Evolutionary conservation across 345 rosid species (phyloP).

Genomic region (Hibiscus trionum): DNA sequence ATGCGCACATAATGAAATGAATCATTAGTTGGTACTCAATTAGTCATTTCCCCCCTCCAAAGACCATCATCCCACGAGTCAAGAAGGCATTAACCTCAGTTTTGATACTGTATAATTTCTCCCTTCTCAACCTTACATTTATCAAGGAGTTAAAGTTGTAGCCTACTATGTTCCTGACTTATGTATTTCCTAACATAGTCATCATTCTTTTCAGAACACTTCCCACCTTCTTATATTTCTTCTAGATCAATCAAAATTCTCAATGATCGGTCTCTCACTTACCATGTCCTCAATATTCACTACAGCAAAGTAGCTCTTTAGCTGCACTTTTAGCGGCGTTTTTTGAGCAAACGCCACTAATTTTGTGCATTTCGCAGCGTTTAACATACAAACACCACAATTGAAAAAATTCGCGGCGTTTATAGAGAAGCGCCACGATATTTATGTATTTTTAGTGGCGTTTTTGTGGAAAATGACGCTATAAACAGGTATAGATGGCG

Average conservation of each 20-base stretch:
- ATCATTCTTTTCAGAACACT: neutral
- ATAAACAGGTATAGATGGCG: no score
- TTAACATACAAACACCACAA: no score
- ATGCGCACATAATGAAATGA: neutral
- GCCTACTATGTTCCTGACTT: neutral
- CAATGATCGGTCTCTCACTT: neutral
- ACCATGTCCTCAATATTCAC: neutral
- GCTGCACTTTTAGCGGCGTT: no score
- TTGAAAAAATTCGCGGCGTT: no score
- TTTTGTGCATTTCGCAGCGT: no score
- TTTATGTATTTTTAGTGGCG: no score
- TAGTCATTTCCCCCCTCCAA: neutral
- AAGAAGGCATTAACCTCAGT: neutral
- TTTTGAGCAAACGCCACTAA: no score
- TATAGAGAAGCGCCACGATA: no score
- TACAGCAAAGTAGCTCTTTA: no score
- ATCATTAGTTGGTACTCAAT: neutral
- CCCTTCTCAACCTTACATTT: neutral
- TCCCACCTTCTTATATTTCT: neutral
- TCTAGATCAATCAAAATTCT: neutral
- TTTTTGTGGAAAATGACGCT: no score
- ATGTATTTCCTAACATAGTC: neutral
- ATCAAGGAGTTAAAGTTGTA: neutral
- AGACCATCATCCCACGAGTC: neutral
- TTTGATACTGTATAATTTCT: neutral